These are phyloP conservation scores for Vaccinium corymbosum DNA, from an alignment of 148 eudicot species.

Conservation along the genomic window DNA sequence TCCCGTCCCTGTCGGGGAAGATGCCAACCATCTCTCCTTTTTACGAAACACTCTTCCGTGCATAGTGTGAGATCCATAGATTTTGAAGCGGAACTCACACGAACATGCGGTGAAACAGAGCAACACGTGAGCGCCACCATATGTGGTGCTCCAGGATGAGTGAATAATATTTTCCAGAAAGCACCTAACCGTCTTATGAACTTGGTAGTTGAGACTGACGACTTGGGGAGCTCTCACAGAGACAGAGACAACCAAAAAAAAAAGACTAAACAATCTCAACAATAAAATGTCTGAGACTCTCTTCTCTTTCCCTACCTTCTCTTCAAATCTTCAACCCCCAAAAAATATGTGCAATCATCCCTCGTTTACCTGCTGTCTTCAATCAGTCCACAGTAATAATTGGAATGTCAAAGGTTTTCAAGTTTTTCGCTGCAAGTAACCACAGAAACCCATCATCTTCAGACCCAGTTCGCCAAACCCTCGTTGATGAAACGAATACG, in stretches of 20 bases:
- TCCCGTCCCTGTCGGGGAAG: no score
- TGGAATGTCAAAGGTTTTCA: conserved; percentile 24
- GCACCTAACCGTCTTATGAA: conserved; percentile 32
- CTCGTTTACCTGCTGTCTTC: background rate
- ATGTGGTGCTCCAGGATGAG: background rate
- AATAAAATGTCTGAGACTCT: no score
- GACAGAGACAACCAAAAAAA: background rate
- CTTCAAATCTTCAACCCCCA: conserved; percentile 24
- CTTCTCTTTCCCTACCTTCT: conserved; percentile 16
- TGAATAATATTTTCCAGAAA: background rate
- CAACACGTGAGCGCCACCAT: background rate
- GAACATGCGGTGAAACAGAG: no score
- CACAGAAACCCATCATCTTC: conserved; percentile 12
- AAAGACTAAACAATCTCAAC: no score
- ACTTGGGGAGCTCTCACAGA: conserved; percentile 5
- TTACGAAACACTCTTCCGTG: no score
- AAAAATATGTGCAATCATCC: background rate
- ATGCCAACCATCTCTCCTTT: no score
- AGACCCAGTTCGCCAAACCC: conserved; percentile 25
- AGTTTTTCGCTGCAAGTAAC: background rate
- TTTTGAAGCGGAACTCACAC: no score
- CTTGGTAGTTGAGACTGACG: conserved; percentile 29
- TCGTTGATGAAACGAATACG: conserved; percentile 13
- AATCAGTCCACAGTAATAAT: conserved; percentile 1
- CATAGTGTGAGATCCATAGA: no score